Conservation (phyloP, 2,329 filamentous ascomycete genomes). For the Chrysosporium keratinophilum region DNA sequence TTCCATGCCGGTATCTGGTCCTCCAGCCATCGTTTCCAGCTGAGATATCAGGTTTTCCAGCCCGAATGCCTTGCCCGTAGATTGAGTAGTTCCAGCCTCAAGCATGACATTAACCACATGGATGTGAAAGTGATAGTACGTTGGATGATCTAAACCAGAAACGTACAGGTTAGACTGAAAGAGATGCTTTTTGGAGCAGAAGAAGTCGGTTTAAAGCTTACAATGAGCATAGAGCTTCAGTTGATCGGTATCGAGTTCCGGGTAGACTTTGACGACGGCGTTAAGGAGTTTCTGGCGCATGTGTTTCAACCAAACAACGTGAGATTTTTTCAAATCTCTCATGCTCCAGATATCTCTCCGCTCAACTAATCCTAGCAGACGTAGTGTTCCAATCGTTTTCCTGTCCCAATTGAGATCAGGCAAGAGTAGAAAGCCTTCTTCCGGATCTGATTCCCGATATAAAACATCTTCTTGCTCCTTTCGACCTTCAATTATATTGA, state of each 20-base stretch:
- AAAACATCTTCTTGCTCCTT: constrained; percentile 90
- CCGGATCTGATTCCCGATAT: constrained; percentile 48
- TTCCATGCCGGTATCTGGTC: constrained; percentile 67
- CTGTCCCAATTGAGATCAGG: constrained; percentile 96
- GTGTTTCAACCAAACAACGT: constrained; percentile 69
- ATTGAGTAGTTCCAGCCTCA: constrained; percentile 82
- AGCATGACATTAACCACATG: constrained; percentile 88
- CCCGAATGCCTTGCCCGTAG: constrained; percentile 80
- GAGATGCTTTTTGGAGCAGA: not conserved
- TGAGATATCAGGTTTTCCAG: constrained; percentile 77
- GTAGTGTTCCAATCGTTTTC: constrained; percentile 67
- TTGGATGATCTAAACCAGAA: constrained; percentile 74
- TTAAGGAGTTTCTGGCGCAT: constrained; percentile 62
- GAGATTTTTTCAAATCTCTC: constrained; percentile 66
- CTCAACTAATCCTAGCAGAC: constrained; percentile 78
- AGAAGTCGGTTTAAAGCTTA: constrained; percentile 32
- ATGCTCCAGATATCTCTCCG: constrained; percentile 84
- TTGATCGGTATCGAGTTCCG: constrained; percentile 66
- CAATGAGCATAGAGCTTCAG: constrained; percentile 92
- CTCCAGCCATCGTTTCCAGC: constrained; percentile 62
- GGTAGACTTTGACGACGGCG: constrained; percentile 62
- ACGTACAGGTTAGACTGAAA: too few relatives aligned
- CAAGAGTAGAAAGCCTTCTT: constrained; percentile 65
- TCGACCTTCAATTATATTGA: constrained; percentile 85
- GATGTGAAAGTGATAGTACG: constrained; percentile 95